Evolutionary conservation across 441 rosid species (phyloP).

Genomic region (Arabidopsis hybrid): DNA sequence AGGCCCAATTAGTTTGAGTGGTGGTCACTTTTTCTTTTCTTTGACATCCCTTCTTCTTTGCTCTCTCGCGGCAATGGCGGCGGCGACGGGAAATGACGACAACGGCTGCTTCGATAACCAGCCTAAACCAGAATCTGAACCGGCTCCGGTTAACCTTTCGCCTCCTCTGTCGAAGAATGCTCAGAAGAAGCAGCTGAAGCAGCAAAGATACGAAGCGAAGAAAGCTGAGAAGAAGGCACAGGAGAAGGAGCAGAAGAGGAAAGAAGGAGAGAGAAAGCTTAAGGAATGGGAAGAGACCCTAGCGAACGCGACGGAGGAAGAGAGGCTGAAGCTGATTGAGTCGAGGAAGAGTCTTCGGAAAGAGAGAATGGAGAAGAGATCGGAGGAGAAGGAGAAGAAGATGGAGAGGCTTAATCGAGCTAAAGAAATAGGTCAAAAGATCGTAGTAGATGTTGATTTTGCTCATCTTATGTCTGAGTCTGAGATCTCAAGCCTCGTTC

Average conservation of each 20-base stretch:
- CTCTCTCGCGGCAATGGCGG: conserved; percentile 46
- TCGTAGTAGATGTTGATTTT: conserved; percentile 83
- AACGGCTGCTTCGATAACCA: conserved; percentile 29
- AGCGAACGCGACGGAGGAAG: conserved; percentile 64
- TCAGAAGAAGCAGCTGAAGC: conserved; percentile 83
- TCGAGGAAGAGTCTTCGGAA: conserved; percentile 64
- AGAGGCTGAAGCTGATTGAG: conserved; percentile 68
- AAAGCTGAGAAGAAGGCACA: conserved; percentile 89
- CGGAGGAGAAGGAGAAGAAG: conserved; percentile 71
- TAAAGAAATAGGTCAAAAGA: conserved; percentile 65
- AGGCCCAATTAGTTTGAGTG: too few relatives aligned
- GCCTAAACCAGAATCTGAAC: conserved; percentile 25
- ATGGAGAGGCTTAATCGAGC: conserved; percentile 63
- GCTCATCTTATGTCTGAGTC: conserved; percentile 72
- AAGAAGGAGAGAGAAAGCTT: conserved; percentile 71
- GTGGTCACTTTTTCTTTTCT: background rate
- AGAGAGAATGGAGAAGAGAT: conserved; percentile 78
- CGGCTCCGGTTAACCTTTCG: background rate
- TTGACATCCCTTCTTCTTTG: background rate
- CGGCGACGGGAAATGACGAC: conserved; percentile 41
- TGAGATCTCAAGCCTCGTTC: conserved; percentile 88
- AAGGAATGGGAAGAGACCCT: conserved; percentile 84
- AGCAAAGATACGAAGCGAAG: conserved; percentile 70
- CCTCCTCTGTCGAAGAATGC: conserved; percentile 68
- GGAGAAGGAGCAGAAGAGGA: conserved; percentile 67